Evolutionary conservation across 2,329 filamentous ascomycete genomes (phyloP).

Genomic region (Neonectria coccinea): DNA sequence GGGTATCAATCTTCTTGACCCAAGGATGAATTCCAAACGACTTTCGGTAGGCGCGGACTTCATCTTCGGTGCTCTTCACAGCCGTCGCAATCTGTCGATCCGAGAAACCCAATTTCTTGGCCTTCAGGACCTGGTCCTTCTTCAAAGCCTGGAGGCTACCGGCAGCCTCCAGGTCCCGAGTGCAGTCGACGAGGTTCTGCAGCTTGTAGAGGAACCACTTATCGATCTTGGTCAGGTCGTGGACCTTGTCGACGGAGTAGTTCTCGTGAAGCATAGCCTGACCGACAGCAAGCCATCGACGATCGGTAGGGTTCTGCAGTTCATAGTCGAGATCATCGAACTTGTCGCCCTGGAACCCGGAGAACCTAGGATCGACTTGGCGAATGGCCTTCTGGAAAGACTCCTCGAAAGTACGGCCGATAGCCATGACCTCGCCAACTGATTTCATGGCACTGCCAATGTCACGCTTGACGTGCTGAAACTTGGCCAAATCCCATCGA

Average conservation of each 20-base stretch:
- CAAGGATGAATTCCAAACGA: slow-evolving; percentile 91
- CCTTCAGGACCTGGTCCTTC: slow-evolving; percentile 87
- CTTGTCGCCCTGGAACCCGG: slow-evolving; percentile 94
- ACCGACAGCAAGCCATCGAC: slow-evolving; percentile 95
- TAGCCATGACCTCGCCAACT: slow-evolving; percentile 99
- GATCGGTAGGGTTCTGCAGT: slow-evolving; percentile 92
- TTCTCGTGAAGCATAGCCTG: slow-evolving; percentile 98
- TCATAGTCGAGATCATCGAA: slow-evolving; percentile 94
- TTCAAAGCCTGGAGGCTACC: slow-evolving; percentile 86
- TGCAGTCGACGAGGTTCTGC: slow-evolving; percentile 94
- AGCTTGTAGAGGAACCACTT: slow-evolving; percentile 99
- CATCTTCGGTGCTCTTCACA: slow-evolving; percentile 87
- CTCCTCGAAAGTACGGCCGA: slow-evolving; percentile 97
- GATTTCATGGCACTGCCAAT: slow-evolving; percentile 99
- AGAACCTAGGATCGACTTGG: slow-evolving; percentile 91
- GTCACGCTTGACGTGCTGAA: slow-evolving; percentile 97
- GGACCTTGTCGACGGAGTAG: slow-evolving; percentile 91
- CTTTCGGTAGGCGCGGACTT: slow-evolving; percentile 86
- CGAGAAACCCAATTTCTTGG: slow-evolving; percentile 98
- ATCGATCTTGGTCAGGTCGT: slow-evolving; percentile 97
- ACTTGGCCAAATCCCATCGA: slow-evolving; percentile 98
- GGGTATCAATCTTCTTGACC: slow-evolving; percentile 98
- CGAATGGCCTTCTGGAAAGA: slow-evolving; percentile 99
- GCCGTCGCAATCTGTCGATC: slow-evolving; percentile 93
- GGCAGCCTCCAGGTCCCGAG: slow-evolving; percentile 84